Conservation (phyloP, 148 eudicot species). For the Vaccinium vitisidaea region DNA sequence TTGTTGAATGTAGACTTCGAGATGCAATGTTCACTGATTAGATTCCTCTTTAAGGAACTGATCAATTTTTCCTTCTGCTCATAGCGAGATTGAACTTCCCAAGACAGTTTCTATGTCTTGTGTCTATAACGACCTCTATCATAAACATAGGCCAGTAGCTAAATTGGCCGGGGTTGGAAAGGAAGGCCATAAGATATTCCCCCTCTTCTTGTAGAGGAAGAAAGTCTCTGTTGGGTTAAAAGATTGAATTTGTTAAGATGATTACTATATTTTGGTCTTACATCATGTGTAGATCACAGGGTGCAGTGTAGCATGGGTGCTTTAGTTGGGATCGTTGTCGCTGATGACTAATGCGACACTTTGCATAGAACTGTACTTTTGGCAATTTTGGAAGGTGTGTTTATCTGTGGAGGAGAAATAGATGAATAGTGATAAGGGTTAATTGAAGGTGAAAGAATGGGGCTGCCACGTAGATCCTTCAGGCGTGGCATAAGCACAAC, state of each 20-base stretch:
- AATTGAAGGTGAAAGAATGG: neutral
- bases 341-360: neutral
- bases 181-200: neutral
- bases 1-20: neutral
- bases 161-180: neutral
- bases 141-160: neutral
- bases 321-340: neutral
- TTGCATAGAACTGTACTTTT: neutral
- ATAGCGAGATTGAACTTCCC: neutral
- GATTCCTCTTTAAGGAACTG: neutral
- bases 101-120: neutral
- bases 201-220: neutral
- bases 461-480: neutral
- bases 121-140: neutral
- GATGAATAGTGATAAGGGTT: neutral
- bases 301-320: neutral
- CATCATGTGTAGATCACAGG: neutral
- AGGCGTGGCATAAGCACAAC: constrained; percentile 6
- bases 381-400: neutral
- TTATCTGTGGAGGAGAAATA: neutral
- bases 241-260: neutral
- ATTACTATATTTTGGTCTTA: neutral
- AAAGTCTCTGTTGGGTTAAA: neutral
- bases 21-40: neutral
- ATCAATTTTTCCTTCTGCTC: neutral